Percentiles rank a stretch among this genome's conserved stretches.
These are phyloP conservation scores for Diaporthe ampelina DNA, from an alignment of 2,329 filamentous ascomycete species.

Conservation along the genomic window DNA sequence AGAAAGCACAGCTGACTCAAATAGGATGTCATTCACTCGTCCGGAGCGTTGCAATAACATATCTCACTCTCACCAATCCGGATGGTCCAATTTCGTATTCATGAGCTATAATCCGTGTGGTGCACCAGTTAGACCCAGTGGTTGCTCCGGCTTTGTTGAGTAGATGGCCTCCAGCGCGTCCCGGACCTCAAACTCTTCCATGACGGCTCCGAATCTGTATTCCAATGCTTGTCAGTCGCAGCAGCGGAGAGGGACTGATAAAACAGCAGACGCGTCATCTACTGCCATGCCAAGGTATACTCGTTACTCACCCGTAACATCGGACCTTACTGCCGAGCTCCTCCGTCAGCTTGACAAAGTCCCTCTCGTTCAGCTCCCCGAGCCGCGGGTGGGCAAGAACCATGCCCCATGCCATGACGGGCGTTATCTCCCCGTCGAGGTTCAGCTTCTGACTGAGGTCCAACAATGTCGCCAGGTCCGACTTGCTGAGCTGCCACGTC, in stretches of 20 bases:
- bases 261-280: not conserved
- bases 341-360: constrained; percentile 79
- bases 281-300: not conserved
- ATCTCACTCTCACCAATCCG: not conserved
- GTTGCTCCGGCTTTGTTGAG: constrained; percentile 65
- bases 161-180: constrained; percentile 83
- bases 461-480: constrained; percentile 84
- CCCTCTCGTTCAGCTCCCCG: constrained; percentile 72
- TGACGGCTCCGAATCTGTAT: constrained; percentile 71
- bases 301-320: constrained; percentile 84
- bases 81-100: not conserved
- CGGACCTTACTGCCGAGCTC: constrained; percentile 85
- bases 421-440: constrained; percentile 91
- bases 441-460: constrained; percentile 87
- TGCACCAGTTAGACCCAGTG: not conserved
- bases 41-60: not conserved
- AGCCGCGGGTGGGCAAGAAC: constrained; percentile 81
- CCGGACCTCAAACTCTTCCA: constrained; percentile 77
- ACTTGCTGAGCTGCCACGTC: constrained; percentile 84
- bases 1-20: not conserved
- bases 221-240: not conserved
- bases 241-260: too few relatives aligned
- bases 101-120: not conserved
- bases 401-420: constrained; percentile 94
- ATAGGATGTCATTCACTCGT: constrained; percentile 13